A percentile compares a stretch with the other conserved stretches of the same genome.
Conservation (phyloP, 2,329 filamentous ascomycete species). For the Aspergillaceae sp. region DNA sequence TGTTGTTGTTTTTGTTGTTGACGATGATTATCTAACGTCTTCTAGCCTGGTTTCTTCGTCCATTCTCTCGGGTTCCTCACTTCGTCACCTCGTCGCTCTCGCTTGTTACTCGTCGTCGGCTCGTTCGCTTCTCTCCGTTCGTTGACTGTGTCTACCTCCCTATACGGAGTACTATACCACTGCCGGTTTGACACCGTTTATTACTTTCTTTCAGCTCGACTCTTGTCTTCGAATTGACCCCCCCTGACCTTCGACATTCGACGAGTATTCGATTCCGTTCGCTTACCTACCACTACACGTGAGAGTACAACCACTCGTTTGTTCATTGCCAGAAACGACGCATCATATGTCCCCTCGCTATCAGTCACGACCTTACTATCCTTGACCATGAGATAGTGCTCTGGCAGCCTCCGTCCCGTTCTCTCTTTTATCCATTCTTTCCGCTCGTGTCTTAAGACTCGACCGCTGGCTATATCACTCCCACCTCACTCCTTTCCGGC, state of each 20-base stretch:
- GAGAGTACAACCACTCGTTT: too few relatives aligned
- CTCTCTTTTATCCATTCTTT: slow-evolving; percentile 12
- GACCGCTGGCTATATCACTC: slow-evolving; percentile 18
- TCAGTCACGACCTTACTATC: neutral
- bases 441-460: slow-evolving; percentile 4
- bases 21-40: neutral
- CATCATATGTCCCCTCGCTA: too few relatives aligned
- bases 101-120: neutral
- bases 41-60: neutral
- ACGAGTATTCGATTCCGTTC: too few relatives aligned
- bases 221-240: too few relatives aligned
- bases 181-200: slow-evolving; percentile 18
- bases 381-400: slow-evolving; percentile 28
- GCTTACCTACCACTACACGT: too few relatives aligned
- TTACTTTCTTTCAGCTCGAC: neutral
- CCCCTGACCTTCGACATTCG: too few relatives aligned
- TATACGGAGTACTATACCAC: neutral
- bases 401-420: slow-evolving; percentile 22
- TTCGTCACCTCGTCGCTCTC: neutral
- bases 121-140: neutral
- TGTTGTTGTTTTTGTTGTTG: too few relatives aligned
- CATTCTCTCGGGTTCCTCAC: neutral
- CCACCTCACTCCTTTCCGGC: slow-evolving; percentile 16
- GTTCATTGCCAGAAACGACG: too few relatives aligned
- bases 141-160: slow-evolving; percentile 2